Base-by-base conservation (phyloP, 2,329 filamentous ascomycete genomes). In the Aspergillus ruber region DNA sequence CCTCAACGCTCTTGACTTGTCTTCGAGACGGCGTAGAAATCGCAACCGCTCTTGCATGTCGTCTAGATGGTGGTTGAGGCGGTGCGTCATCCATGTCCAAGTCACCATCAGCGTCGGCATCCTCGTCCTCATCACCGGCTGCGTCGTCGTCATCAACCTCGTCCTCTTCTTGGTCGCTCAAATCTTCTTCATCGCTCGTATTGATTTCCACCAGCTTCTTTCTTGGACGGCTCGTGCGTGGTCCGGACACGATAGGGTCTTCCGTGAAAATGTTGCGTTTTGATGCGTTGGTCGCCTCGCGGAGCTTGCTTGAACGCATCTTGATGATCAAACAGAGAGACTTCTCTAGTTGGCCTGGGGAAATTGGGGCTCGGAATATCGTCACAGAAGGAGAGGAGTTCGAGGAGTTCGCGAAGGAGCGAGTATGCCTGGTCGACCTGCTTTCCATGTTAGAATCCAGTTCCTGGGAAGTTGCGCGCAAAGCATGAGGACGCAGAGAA, bases 221-320 rank as follows among this genome's bases (percentile, higher is more conserved):
- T 29, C 71, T 72, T 38, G 49, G 68, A 53, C 73, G 67, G 57
- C 70, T 74, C 44, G 70, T 66, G 54, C 73, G 68, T 4, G 72
- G 72, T 10, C 70, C 72, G 23, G 66, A 70, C 13, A 76, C 55
- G 43, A 75, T 72, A 42, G 72, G 68, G 17, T 71, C 65, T 4
- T 73, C 70, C 33, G 69, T 69, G 39, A 76, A 73, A 12, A 72
- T 69, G 54, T 76, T 75, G 44, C 65, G 64, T 47, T 60, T 58
- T 13, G 53, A 50, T 25, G 58, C 53, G 42, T 61, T 63, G 42
- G 69, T 75, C 21, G 71, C 73, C 55, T 76, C 74, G 27, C 73
- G 72, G 46, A 76, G 59, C 58, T 74, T 76, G 56, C 66, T 74
- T 17, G 73, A 67, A 15, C 74, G 71, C 67, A 75, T 75, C 54